A percentile compares a stretch with the other conserved stretches of the same genome.
Conservation (phyloP, 176 grass and related monocot species). For the Hyparrhenia diplandra region DNA sequence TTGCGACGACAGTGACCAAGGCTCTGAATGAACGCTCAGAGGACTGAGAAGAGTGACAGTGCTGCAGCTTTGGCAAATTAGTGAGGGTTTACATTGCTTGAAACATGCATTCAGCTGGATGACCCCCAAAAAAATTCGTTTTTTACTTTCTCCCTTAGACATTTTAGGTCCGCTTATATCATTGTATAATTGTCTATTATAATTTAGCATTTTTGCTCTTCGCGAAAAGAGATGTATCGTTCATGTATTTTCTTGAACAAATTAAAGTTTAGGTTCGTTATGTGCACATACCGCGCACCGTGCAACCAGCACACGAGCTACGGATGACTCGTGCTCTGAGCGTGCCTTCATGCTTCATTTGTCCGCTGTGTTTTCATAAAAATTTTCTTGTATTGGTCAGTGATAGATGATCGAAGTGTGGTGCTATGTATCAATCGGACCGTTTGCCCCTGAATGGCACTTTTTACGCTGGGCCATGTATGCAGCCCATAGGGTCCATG, state of each 20-base stretch:
- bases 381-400: too few relatives aligned
- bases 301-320: too few relatives aligned
- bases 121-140: not conserved
- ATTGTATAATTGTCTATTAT: constrained; percentile 23
- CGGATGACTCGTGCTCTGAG: too few relatives aligned
- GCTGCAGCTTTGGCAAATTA: not conserved
- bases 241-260: not conserved
- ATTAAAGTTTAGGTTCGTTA: too few relatives aligned
- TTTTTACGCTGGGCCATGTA: too few relatives aligned
- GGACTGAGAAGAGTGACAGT: not conserved
- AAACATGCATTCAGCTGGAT: not conserved
- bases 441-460: too few relatives aligned
- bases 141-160: not conserved
- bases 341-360: too few relatives aligned
- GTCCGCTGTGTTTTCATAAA: too few relatives aligned
- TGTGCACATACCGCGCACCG: too few relatives aligned
- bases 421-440: too few relatives aligned
- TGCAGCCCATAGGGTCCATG: too few relatives aligned
- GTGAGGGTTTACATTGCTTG: constrained; percentile 12
- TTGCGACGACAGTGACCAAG: constrained; percentile 47
- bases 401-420: too few relatives aligned
- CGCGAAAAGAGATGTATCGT: not conserved
- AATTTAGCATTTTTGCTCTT: not conserved
- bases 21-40: constrained; percentile 20
- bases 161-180: not conserved